Base-by-base conservation (phyloP, 208 protist genomes). In the Sergeia podlipaevii region DNA sequence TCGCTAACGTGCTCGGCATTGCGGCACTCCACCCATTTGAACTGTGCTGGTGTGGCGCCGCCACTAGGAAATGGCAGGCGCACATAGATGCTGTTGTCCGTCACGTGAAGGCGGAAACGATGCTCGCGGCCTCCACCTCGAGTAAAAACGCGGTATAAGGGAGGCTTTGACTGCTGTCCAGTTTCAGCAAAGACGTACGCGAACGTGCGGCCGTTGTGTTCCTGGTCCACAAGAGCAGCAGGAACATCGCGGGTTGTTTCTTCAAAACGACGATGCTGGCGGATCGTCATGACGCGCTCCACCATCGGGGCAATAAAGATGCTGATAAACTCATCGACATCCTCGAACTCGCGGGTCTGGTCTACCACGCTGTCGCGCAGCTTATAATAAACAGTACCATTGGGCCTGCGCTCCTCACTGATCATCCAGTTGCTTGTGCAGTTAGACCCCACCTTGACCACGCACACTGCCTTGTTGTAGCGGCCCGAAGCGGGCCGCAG, bases 1-100 rank as follows among this genome's bases (percentile, higher is more conserved):
- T 86, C 75, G 42, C 85, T 90, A 17, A 90, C 79, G 33, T 83
- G 75, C 61, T 93, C 81, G 15, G 85, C 85, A 47, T 85, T 93
- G 23, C 60, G 41, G 50, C 85, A 93, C 37, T 71, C 65, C 33
- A 93, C 65, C 85, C 81, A 89, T 37, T 77, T 75, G 21, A 77
- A 37, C 4, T 52, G 44, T 41, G 66, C 36, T 17, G 58, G 55
- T 41, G 54, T 72, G 2, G 70, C 64, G 1, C 41, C 44, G 13
- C 41, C 42, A 15, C 54, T 46, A 26, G 60, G 41, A 26, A 85
- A 70, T 0, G 85, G 85, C 6, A 93, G 58, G 6, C 75, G 79
- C n/a, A 94, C 70, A 47, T 84, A 90, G 47, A 94, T 79, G 52
- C 48, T 57, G 18, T 69, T 65, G 49, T 77, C 66, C 17, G 73